phyloP scores from a whole-genome alignment of 2,329 filamentous ascomycete genomes.

The Ophiocordyceps camponoti-floridani region DNA sequence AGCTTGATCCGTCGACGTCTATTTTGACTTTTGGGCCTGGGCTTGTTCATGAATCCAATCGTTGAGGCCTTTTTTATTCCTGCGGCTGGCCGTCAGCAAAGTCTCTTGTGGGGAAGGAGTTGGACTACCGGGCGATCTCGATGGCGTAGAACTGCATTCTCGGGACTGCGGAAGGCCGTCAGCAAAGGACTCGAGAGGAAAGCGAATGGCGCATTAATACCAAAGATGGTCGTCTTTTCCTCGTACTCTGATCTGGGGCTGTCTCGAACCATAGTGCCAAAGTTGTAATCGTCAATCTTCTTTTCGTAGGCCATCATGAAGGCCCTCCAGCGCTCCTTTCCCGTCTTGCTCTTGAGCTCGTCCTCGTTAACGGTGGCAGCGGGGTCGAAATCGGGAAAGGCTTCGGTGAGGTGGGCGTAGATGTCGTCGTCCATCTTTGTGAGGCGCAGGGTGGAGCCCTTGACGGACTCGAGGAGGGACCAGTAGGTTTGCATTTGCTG shows the following conservation, averaged over 20 bases:
- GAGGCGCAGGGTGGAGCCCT: conserved; percentile 72
- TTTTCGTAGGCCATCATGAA: conserved; percentile 93
- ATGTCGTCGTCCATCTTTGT: conserved; percentile 95
- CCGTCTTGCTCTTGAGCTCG: conserved; percentile 90
- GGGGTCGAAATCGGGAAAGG: conserved; percentile 88
- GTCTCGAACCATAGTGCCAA: conserved; percentile 78
- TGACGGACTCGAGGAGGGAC: conserved; percentile 81
- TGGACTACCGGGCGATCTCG: conserved; percentile 25
- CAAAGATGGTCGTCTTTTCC: conserved; percentile 81
- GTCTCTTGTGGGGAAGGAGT: background rate
- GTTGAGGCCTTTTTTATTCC: conserved; percentile 79
- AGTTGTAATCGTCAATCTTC: conserved; percentile 93
- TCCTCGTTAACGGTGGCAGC: conserved; percentile 70
- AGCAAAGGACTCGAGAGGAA: background rate
- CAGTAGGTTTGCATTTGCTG: conserved; percentile 97
- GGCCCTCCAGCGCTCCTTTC: conserved; percentile 87
- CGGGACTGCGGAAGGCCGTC: conserved; percentile 20
- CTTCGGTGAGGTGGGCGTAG: conserved; percentile 66
- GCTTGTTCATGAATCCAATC: conserved; percentile 92
- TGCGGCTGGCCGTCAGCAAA: conserved; percentile 22
- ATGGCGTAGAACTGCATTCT: conserved; percentile 39
- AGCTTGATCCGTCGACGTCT: background rate
- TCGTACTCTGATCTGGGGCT: conserved; percentile 72
- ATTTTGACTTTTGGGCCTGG: conserved; percentile 31
- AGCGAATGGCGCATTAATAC: conserved; percentile 20